These are phyloP conservation scores for Mycena vitilis DNA, from an alignment of 768 basidiomycete genomes.

Conservation along the genomic window DNA sequence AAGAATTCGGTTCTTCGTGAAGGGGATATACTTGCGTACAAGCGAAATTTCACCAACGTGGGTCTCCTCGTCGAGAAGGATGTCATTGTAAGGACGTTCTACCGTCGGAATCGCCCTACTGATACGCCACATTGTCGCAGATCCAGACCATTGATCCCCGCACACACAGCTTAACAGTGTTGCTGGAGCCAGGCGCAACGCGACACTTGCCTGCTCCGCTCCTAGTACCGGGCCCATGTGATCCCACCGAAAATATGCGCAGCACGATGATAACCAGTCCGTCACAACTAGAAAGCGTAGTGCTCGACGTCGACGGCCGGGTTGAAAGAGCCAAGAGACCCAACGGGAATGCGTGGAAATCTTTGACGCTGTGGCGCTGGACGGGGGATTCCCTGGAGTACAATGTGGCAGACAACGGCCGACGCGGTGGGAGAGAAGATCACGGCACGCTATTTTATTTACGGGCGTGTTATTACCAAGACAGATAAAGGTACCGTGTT, in stretches of 20 bases:
- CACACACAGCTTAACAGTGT: conserved; percentile 54
- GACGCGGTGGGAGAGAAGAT: conserved; percentile 44
- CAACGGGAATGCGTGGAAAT: conserved; percentile 69
- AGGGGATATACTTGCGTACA: conserved; percentile 68
- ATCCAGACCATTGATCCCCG: conserved; percentile 58
- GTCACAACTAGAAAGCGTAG: conserved; percentile 60
- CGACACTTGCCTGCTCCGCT: conserved; percentile 52
- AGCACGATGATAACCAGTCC: conserved; percentile 56
- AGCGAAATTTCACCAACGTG: conserved; percentile 56
- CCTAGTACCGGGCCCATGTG: conserved; percentile 44
- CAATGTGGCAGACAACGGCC: conserved; percentile 19
- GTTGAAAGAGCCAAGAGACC: conserved; percentile 55
- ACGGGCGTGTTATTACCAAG: conserved; percentile 43
- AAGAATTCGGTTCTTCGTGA: conserved; percentile 57
- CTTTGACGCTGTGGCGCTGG: conserved; percentile 67
- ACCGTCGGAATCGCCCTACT: background rate
- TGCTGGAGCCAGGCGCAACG: conserved; percentile 52
- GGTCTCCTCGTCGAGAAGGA: conserved; percentile 65
- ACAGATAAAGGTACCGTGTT: conserved; percentile 25
- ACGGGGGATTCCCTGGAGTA: conserved; percentile 43
- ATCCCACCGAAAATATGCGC: conserved; percentile 45
- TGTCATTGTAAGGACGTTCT: conserved; percentile 53
- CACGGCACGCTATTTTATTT: conserved; percentile 52
- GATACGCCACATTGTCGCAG: conserved; percentile 43
- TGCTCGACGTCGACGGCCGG: conserved; percentile 65